Percentiles rank a stretch among this genome's conserved stretches.
These are phyloP conservation scores for Musa troglodytarum DNA, from an alignment of 176 grass and related monocot genomes.

Conservation along the genomic window DNA sequence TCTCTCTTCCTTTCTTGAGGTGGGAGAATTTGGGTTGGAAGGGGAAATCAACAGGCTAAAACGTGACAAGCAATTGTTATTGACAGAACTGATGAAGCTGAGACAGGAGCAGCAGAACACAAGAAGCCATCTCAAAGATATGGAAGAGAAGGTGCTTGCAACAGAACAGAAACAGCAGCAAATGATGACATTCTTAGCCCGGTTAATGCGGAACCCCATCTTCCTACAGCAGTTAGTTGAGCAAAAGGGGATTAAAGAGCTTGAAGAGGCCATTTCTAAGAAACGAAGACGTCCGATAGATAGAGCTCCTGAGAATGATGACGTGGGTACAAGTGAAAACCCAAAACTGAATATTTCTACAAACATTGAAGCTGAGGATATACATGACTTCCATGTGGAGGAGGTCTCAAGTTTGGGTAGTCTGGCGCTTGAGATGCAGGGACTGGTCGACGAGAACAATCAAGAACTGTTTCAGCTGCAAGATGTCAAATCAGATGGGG, in stretches of 20 bases:
- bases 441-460: conserved; percentile 6
- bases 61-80: conserved; percentile 66
- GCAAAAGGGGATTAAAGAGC: conserved; percentile 57
- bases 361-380: conserved; percentile 24
- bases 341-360: conserved; percentile 26
- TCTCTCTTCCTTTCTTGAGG: conserved; percentile 51
- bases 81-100: conserved; percentile 82
- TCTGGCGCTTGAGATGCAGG: conserved; percentile 1
- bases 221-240: conserved; percentile 57
- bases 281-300: conserved; percentile 70
- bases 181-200: conserved; percentile 77
- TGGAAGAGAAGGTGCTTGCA: conserved; percentile 70
- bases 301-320: conserved; percentile 33
- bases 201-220: conserved; percentile 54
- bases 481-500: conserved; percentile 23
- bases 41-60: conserved; percentile 64
- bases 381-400: conserved; percentile 24
- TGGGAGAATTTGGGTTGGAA: conserved; percentile 76
- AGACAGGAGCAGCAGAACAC: conserved; percentile 88
- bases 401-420: conserved; percentile 13
- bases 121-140: conserved; percentile 47
- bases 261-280: conserved; percentile 72
- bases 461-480: conserved; percentile 6
- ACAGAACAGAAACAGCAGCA: conserved; percentile 83
- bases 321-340: conserved; percentile 26